A percentile compares a stretch with the other conserved stretches of the same genome.
Conservation (phyloP, 352 stramenopile species). For the Phytophthora tubulina region DNA sequence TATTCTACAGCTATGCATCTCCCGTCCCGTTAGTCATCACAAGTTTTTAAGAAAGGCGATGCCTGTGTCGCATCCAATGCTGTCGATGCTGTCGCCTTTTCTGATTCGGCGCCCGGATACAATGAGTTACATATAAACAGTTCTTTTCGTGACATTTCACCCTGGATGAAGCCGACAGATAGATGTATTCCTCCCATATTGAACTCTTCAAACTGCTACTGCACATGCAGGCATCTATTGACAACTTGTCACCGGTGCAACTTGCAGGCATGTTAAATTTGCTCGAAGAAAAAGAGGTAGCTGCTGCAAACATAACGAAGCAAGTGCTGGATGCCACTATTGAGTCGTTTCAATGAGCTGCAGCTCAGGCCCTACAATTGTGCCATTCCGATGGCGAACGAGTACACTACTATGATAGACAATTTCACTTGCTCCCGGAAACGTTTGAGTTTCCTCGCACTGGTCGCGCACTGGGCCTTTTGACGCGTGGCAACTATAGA, state of each 20-base stretch:
- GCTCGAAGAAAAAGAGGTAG: conserved; percentile 14
- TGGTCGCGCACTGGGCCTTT: background rate
- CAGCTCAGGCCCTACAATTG: background rate
- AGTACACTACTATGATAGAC: conserved; percentile 15
- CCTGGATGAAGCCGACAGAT: conserved; percentile 12
- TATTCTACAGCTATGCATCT: conserved; percentile 17
- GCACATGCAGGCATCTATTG: conserved; percentile 8
- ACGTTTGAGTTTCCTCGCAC: conserved; percentile 17
- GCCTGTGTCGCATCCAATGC: conserved; percentile 6
- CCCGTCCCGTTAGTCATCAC: conserved; percentile 1
- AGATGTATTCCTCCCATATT: conserved; percentile 14
- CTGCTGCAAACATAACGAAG: conserved; percentile 17
- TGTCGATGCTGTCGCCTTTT: conserved; percentile 4
- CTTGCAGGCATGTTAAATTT: conserved; percentile 8
- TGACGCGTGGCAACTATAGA: conserved; percentile 19
- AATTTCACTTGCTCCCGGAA: conserved; percentile 26
- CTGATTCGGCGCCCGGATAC: background rate
- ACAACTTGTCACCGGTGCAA: conserved; percentile 12
- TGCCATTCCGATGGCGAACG: no score
- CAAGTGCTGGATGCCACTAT: conserved; percentile 15
- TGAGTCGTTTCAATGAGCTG: background rate
- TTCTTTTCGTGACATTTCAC: background rate
- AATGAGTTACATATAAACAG: background rate
- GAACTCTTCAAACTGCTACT: conserved; percentile 20
- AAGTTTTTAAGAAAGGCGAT: conserved; percentile 3